Percentiles rank a stretch among this genome's conserved stretches.
phyloP scores from a whole-genome alignment of 2,329 filamentous ascomycete genomes.

The Metarhizium guizhouense region DNA sequence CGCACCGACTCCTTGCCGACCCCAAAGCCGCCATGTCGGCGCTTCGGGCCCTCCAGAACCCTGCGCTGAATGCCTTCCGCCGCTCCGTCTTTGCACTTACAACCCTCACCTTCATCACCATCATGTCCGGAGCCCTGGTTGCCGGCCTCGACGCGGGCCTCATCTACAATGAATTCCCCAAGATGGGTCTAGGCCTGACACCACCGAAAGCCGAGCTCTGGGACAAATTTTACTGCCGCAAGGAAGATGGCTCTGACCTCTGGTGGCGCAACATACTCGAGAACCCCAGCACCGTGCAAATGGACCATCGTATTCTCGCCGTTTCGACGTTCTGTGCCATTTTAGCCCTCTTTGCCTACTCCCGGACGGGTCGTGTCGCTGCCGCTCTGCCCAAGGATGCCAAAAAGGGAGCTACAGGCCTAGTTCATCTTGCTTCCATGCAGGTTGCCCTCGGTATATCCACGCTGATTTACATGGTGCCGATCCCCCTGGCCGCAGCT shows the following conservation, averaged over 20 bases:
- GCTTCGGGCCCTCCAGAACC: constrained; percentile 53
- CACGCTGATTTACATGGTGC: constrained; percentile 90
- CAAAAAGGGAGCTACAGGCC: constrained; percentile 61
- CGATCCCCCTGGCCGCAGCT: constrained; percentile 74
- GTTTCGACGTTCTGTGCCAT: constrained; percentile 80
- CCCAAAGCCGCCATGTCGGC: constrained; percentile 53
- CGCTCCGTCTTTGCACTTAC: constrained; percentile 62
- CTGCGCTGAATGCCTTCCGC: constrained; percentile 65
- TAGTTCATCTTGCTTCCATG: constrained; percentile 72
- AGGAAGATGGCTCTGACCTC: constrained; percentile 68
- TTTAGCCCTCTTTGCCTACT: constrained; percentile 71
- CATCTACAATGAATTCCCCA: constrained; percentile 98
- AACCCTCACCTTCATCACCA: constrained; percentile 74
- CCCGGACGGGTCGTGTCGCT: constrained; percentile 53
- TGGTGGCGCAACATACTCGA: constrained; percentile 98
- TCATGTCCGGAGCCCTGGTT: constrained; percentile 88
- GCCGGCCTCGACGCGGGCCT: constrained; percentile 91
- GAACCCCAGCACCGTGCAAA: constrained; percentile 90
- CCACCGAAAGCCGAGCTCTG: constrained; percentile 79
- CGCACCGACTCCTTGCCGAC: constrained; percentile 60
- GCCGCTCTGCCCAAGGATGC: constrained; percentile 53
- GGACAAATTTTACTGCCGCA: constrained; percentile 75
- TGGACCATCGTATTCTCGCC: constrained; percentile 89
- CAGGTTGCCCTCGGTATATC: constrained; percentile 83
- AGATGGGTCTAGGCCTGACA: constrained; percentile 77